phyloP scores from a whole-genome alignment of 495 filamentous ascomycete genomes.

The Hypoxylon perforatum region DNA sequence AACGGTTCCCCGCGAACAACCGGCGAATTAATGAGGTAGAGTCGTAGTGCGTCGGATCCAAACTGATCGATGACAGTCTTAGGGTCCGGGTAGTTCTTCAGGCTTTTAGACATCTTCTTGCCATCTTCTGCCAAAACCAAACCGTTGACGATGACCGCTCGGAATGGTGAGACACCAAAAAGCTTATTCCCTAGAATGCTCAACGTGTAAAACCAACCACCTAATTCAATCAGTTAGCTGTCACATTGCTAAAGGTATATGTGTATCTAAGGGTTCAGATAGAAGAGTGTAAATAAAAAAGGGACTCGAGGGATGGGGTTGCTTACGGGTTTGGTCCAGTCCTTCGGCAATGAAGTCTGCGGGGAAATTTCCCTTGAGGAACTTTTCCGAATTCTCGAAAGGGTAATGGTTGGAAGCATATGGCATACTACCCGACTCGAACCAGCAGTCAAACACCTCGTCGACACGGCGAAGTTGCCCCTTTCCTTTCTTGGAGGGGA shows the following conservation, averaged over 20 bases:
- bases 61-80: conserved; percentile 84
- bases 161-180: conserved; percentile 89
- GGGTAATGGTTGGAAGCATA: conserved; percentile 95
- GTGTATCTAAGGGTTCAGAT: not conserved
- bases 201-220: conserved; percentile 98
- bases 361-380: conserved; percentile 81
- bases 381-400: conserved; percentile 89
- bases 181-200: conserved; percentile 91
- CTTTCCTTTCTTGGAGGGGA: conserved; percentile 91
- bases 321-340: conserved; percentile 74
- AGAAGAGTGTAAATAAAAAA: not conserved
- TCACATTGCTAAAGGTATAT: not conserved
- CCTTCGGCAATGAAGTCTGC: conserved; percentile 98
- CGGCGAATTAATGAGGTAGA: conserved; percentile 97
- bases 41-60: conserved; percentile 90
- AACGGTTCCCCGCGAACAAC: conserved; percentile 94
- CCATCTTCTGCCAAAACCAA: conserved; percentile 96
- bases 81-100: conserved; percentile 98
- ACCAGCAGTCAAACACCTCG: conserved; percentile 99
- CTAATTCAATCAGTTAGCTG: conserved; percentile 25
- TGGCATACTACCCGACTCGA: conserved; percentile 91
- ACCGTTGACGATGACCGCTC: conserved; percentile 97
- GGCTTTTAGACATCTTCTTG: conserved; percentile 98
- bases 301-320: not conserved
- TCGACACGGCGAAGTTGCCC: conserved; percentile 82